phyloP scores from a whole-genome alignment of 176 grass and related monocot species.

The Pontederia paniculata region DNA sequence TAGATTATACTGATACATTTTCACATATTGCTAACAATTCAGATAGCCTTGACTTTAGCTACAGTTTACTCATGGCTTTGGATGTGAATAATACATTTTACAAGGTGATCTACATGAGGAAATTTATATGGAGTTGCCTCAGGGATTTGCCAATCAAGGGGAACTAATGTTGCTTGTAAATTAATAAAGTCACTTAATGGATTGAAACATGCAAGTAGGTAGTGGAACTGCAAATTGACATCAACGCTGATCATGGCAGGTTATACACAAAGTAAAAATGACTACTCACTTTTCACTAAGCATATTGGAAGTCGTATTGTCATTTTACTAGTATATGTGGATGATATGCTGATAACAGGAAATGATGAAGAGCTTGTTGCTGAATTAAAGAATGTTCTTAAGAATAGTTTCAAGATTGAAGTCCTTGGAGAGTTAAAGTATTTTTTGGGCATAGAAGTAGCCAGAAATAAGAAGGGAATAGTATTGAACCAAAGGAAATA shows the following conservation, averaged over 20 bases:
- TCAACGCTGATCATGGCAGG: no score
- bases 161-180: background rate
- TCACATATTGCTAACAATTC: constrained; percentile 7
- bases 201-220: constrained; percentile 1
- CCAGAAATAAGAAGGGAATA: background rate
- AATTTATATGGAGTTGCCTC: constrained; percentile 16
- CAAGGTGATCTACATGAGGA: constrained; percentile 7
- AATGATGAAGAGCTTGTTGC: no score
- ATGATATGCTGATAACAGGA: no score
- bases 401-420: background rate
- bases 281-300: background rate
- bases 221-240: no score
- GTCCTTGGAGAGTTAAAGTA: background rate
- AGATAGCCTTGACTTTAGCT: background rate
- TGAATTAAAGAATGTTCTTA: background rate
- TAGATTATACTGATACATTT: constrained; percentile 10
- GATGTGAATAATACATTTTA: constrained; percentile 21
- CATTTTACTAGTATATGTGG: no score
- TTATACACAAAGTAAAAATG: background rate
- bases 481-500: constrained; percentile 13
- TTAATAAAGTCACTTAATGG: constrained; percentile 6
- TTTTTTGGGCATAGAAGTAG: constrained; percentile 8
- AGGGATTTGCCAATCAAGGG: background rate
- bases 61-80: background rate
- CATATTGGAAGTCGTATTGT: no score